Conservation (phyloP, 805 yeast genomes). For the Wickerhamomyces bisporus region DNA sequence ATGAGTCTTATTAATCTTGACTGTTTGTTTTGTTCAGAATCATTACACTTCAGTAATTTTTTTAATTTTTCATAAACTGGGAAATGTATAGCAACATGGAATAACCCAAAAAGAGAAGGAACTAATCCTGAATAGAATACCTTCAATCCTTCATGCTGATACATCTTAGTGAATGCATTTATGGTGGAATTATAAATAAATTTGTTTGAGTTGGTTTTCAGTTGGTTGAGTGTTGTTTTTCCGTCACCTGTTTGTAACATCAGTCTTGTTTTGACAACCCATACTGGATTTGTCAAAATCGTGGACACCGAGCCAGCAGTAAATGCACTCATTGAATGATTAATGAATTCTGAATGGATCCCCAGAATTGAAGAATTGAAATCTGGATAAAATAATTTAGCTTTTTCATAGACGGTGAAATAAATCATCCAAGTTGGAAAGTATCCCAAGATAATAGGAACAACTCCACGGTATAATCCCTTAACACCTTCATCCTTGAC, state of each 20-base stretch:
- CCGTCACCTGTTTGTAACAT: slow-evolving; percentile 66
- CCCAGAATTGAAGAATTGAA: slow-evolving; percentile 25
- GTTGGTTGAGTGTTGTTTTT: slow-evolving; percentile 10
- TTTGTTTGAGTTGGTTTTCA: slow-evolving; percentile 13
- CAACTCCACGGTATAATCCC: slow-evolving; percentile 86
- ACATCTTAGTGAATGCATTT: slow-evolving; percentile 82
- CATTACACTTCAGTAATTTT: slow-evolving; percentile 33
- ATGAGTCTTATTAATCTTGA: slow-evolving; percentile 39
- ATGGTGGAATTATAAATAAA: slow-evolving; percentile 65
- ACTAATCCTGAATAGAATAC: slow-evolving; percentile 87
- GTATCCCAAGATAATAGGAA: slow-evolving; percentile 90
- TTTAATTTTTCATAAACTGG: slow-evolving; percentile 88
- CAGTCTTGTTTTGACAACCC: slow-evolving; percentile 95
- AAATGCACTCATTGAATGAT: slow-evolving; percentile 56
- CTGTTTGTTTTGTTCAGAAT: slow-evolving; percentile 16
- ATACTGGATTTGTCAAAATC: slow-evolving; percentile 83
- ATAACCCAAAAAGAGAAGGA: slow-evolving; percentile 84
- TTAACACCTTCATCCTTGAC: slow-evolving; percentile 70
- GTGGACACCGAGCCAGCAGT: slow-evolving; percentile 89
- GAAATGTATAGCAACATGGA: slow-evolving; percentile 95
- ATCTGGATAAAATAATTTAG: slow-evolving; percentile 52
- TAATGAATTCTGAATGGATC: slow-evolving; percentile 27
- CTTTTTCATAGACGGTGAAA: slow-evolving; percentile 81
- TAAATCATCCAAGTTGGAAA: slow-evolving; percentile 98
- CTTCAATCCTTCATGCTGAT: slow-evolving; percentile 66